Conservation (phyloP, 2,329 filamentous ascomycete species). For the Fusarium decemcellulare region DNA sequence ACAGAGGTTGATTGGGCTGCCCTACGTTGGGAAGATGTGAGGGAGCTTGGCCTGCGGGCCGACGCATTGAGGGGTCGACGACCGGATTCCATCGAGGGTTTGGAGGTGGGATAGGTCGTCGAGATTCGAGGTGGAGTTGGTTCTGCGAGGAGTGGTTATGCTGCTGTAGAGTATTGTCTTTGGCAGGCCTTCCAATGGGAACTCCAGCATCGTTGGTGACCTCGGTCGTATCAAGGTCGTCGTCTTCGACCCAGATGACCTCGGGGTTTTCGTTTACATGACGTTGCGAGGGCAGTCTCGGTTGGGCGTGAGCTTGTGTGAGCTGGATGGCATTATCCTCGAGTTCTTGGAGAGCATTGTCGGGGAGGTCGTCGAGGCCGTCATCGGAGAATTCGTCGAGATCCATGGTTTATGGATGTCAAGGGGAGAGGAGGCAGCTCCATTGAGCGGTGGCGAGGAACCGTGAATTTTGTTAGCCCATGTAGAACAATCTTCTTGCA, state of each 20-base stretch:
- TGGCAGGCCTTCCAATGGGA: conserved; percentile 53
- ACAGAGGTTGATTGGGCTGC: conserved; percentile 40
- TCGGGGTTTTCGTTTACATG: conserved; percentile 50
- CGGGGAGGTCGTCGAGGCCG: conserved; percentile 72
- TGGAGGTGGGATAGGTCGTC: conserved; percentile 50
- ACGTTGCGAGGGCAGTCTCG: conserved; percentile 41
- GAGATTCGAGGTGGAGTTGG: conserved; percentile 36
- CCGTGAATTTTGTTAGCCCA: conserved; percentile 13
- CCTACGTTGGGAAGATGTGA: conserved; percentile 32
- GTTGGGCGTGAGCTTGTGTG: conserved; percentile 60
- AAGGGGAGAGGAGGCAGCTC: conserved; percentile 22
- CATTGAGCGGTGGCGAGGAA: conserved; percentile 38
- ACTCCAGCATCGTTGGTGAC: conserved; percentile 65
- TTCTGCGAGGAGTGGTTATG: conserved; percentile 47
- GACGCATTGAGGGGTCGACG: conserved; percentile 45
- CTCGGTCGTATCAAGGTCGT: conserved; percentile 71
- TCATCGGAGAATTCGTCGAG: conserved; percentile 75
- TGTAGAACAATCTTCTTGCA: background rate
- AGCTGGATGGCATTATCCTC: conserved; percentile 74
- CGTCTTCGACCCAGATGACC: conserved; percentile 66
- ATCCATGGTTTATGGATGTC: conserved; percentile 51
- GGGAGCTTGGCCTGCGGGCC: conserved; percentile 25
- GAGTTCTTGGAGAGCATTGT: conserved; percentile 71
- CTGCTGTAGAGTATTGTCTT: conserved; percentile 55
- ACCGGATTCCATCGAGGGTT: conserved; percentile 58